Evolutionary conservation across 1,139 yeast species (phyloP).

Genomic region (Arxiozyma bovina): DNA sequence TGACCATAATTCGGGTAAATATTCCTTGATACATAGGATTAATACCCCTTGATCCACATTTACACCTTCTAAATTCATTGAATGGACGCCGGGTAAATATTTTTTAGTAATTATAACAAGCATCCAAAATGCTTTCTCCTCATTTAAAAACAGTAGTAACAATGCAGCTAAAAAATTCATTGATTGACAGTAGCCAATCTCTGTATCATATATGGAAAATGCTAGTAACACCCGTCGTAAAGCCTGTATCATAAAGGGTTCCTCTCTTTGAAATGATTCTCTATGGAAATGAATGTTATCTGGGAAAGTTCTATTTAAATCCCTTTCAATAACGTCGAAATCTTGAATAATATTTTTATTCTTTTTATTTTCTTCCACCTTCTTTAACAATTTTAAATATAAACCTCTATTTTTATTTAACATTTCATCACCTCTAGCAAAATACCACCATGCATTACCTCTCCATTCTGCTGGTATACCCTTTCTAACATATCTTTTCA

Average conservation of each 20-base stretch:
- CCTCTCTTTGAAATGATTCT: slow-evolving; percentile 31
- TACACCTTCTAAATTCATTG: slow-evolving; percentile 83
- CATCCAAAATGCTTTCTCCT: slow-evolving; percentile 93
- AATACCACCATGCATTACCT: slow-evolving; percentile 93
- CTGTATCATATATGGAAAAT: slow-evolving; percentile 78
- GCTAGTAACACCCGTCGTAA: slow-evolving; percentile 73
- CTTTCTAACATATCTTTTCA: slow-evolving; percentile 70
- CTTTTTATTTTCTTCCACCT: slow-evolving; percentile 19
- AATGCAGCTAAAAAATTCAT: slow-evolving; percentile 85
- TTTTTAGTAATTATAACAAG: slow-evolving; percentile 77
- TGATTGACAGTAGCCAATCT: slow-evolving; percentile 92
- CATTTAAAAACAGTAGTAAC: slow-evolving; percentile 72
- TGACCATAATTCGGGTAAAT: slow-evolving; percentile 73
- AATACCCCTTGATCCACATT: slow-evolving; percentile 91
- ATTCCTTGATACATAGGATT: slow-evolving; percentile 74
- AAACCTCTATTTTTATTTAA: slow-evolving; percentile 61
- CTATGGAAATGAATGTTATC: slow-evolving; percentile 71
- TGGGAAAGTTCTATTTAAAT: slow-evolving; percentile 86
- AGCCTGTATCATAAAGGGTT: slow-evolving; percentile 58
- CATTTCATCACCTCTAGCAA: slow-evolving; percentile 76
- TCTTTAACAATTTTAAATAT: slow-evolving; percentile 54
- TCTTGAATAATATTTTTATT: slow-evolving; percentile 42
- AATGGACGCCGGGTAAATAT: slow-evolving; percentile 85
- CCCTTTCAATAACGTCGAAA: slow-evolving; percentile 86
- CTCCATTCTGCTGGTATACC: slow-evolving; percentile 97